Base-by-base conservation (phyloP, 306 rosid genomes). In the Argentina anserina region DNA sequence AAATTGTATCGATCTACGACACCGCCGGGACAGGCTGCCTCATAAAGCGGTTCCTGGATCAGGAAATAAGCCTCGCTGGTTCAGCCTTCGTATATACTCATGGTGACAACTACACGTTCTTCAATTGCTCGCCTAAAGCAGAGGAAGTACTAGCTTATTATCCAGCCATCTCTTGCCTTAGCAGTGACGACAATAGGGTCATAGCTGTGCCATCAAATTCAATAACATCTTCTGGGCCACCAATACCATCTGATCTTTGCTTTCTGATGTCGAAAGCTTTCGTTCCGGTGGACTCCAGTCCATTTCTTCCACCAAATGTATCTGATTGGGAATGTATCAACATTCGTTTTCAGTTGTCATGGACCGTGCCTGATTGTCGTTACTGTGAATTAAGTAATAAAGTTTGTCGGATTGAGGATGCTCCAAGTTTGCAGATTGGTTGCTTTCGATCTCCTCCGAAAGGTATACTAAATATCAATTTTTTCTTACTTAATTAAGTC, bases 321-420 rank as follows among this genome's bases (percentile, higher is more conserved):
- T 29, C 10, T 76, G 23, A 67, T 4, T 67, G 72, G 72, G 41
- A 45, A 2, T 61, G 52, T 60, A 65, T 76, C 18, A 14, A 67
- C 28, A 17, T 37, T 3, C 78, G 70, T 75, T 14, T 82, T 18
- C 15, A 7, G 62, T 76, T 89, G 82, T 17, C 47, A 6, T 89
- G 90, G 96, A 11, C 13, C 2, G 25, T 21, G 3, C 89, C 92
- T 1, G 5, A 29, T 4, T 87, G 92, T 65, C 25, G 36, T 3
- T n/a, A 3, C 0, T 85, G 90, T 78, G 13, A 70, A 46, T 15
- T 28, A 6, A 33, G 64, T 59, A 78, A 87, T 73, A 76, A 1
- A 65, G 11, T 34, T 66, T 68, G 76, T 63, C 58, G 59, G 17
- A 5, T 34, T 4, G 36, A 47, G 11, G 18, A 47, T 28, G 23